Base-by-base conservation (phyloP, 352 stramenopile genomes). In the Phytopythium mirpurense region DNA sequence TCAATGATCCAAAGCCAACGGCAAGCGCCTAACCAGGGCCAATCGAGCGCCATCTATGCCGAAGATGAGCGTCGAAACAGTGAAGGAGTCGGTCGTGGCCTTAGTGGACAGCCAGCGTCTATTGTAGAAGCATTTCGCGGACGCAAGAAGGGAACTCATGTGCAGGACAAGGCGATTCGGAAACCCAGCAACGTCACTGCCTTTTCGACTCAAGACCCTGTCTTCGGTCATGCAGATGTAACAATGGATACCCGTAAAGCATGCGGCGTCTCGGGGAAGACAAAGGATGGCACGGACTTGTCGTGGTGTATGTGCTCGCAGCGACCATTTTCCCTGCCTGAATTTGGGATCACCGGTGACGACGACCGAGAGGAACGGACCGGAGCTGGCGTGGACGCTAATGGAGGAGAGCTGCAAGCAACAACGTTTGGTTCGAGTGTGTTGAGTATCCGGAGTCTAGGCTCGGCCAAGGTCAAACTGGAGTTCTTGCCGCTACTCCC, bases 401-500 rank as follows among this genome's bases (percentile, higher is more conserved):
- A 15, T 11, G 38, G 36, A 36, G 24, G 11, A 38, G 40, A 54
- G 16, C 26, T 50, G 14, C 47, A 43, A 23, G 47, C 32, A 8
- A 50, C 51, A 18, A 57, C 29, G 2, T 50, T 48, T n/a, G 29
- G 40, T 29, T 38, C 40, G 0, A 32, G 51, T 8, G 38, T 48
- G 29, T 12, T 57, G 2, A 43, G 47, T 1, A 84, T 92, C 23
- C 67, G 72, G 3, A 86, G 72, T 31, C 77, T 84, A 34, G 60
- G 57, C 8, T 81, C 74, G 2, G 60, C 70, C 1, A 88, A 70
- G 0, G 53, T 98, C 7, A 90, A 83, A 24, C 51, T 98, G 8
- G 78, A 97, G 51, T 91, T 98, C 23, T 55, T 98, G 3, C 82
- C 93, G 0, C 78, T 98, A 8, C 36, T 83, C 6, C 85, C 90